Evolutionary conservation across 2,329 filamentous ascomycete genomes (phyloP), one percentile per base, ranked within the genome.

Genomic region (Stachybotrys elegans): DNA sequence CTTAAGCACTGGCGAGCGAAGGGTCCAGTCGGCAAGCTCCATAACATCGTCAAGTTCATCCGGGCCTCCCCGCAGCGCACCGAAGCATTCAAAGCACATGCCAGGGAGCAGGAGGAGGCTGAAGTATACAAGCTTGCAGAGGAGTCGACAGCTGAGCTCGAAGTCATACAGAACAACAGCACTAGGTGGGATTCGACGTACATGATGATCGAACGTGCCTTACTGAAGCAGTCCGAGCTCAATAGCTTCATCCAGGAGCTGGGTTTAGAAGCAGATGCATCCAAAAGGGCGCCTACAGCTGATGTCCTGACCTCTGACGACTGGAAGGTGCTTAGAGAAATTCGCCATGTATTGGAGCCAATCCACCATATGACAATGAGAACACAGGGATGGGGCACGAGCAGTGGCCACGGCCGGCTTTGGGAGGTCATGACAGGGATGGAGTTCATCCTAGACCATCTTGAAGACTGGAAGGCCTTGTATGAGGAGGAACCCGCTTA

Each of bases 121-220:
- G 32, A 42, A 17, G 22, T 22, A 19, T 47, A 44, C 35, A 47
- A 47, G 42, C 38, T 42, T 44, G 34, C 31, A 27, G 45, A 47
- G 38, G 38, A 47, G 22, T 42, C 32, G 36, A 47, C 39, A 6
- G 42, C 34, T 31, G 25, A 47, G 45, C 42, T 44, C 6, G 42
- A 47, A 44, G 42, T 47, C 12, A 44, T 43, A 42, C 23, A 47
- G 23, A 47, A 47, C 16, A 47, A 37, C 17, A n/a, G 25, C 29
- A 47, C 25, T 5, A 44, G 32, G 29, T 47, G 21, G 42, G 41
- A 43, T 36, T 45, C 21, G 21, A 45, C 29, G n/a, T 45, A 42
- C 23, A 34, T 45, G 22, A 42, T 45, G 29, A 43, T 47, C 12
- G 38, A 47, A 40, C n/a, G 42, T 17, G 45, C 42, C 39, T 44